These are phyloP conservation scores for Magnaporthiopsis incrustans DNA, from an alignment of 2,329 filamentous ascomycete genomes.

Conservation along the genomic window DNA sequence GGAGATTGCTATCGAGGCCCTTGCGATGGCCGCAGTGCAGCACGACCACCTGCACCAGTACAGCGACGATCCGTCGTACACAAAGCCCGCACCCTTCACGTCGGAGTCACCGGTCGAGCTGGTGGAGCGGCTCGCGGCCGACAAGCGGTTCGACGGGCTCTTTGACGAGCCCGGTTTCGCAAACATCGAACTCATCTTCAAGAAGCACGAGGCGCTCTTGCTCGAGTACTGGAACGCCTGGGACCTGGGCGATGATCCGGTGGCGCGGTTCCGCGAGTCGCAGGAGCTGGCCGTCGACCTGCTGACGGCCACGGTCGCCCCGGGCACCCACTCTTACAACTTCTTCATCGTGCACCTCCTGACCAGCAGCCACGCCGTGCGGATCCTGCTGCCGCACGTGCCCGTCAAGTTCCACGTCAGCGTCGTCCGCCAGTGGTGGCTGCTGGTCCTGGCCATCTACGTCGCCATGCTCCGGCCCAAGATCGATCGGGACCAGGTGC, in stretches of 20 bases:
- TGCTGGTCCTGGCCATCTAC: conserved; percentile 72
- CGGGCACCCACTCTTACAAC: conserved; percentile 60
- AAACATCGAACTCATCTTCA: conserved; percentile 62
- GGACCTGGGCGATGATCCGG: conserved; percentile 56
- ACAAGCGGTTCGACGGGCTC: conserved; percentile 61
- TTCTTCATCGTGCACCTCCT: conserved; percentile 78
- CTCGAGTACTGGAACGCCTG: conserved; percentile 91
- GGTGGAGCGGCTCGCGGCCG: conserved; percentile 58
- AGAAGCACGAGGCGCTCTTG: conserved; percentile 59
- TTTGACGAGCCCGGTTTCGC: conserved; percentile 49
- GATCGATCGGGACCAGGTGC: conserved; percentile 59
- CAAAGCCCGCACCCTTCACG: conserved; percentile 49
- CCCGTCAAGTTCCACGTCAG: conserved; percentile 64
- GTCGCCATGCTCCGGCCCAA: conserved; percentile 65
- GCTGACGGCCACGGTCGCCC: conserved; percentile 51
- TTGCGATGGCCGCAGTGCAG: conserved; percentile 56
- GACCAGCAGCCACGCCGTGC: conserved; percentile 78
- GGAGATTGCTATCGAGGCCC: conserved; percentile 81
- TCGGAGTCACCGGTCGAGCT: conserved; percentile 61
- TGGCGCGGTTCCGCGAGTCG: conserved; percentile 66
- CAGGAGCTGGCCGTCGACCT: conserved; percentile 55
- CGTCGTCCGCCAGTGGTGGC: conserved; percentile 82
- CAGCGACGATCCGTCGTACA: conserved; percentile 66
- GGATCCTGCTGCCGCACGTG: conserved; percentile 74
- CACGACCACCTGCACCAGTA: conserved; percentile 57